phyloP scores from a whole-genome alignment of 306 rosid genomes.

The Arachis stenosperma region DNA sequence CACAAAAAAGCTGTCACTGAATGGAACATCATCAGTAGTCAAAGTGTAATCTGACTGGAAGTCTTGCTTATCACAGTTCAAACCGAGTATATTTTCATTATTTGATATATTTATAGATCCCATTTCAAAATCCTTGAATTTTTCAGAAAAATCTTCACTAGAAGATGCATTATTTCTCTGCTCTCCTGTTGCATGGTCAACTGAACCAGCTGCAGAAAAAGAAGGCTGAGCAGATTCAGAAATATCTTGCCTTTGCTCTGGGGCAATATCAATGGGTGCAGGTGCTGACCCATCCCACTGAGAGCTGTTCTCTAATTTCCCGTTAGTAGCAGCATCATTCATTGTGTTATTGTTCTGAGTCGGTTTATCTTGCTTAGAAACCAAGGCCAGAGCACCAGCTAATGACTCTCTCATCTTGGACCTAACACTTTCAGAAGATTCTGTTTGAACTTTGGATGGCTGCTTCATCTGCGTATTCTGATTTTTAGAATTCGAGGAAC shows the following conservation, averaged over 20 bases:
- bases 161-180: constrained; percentile 32
- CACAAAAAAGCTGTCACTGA: constrained; percentile 70
- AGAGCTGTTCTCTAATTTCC: constrained; percentile 43
- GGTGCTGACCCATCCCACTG: constrained; percentile 31
- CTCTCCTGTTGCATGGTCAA: constrained; percentile 41
- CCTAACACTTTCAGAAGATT: constrained; percentile 81
- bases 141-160: constrained; percentile 39
- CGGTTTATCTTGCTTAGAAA: constrained; percentile 55
- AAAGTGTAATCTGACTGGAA: constrained; percentile 63
- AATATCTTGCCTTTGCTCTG: constrained; percentile 40
- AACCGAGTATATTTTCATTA: constrained; percentile 41
- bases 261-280: constrained; percentile 37
- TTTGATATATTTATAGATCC: constrained; percentile 41
- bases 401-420: constrained; percentile 97
- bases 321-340: constrained; percentile 16
- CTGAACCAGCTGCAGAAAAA: constrained; percentile 41
- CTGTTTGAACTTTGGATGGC: constrained; percentile 60
- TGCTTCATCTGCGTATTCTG: constrained; percentile 56
- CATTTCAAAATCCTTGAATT: constrained; percentile 36
- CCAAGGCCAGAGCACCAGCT: constrained; percentile 78
- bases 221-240: constrained; percentile 43
- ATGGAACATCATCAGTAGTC: constrained; percentile 75
- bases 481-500: constrained; percentile 54
- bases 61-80: constrained; percentile 53
- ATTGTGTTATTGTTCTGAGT: constrained; percentile 26